Base-by-base conservation (phyloP, 441 rosid genomes). In the Flueggea neowawraea region DNA sequence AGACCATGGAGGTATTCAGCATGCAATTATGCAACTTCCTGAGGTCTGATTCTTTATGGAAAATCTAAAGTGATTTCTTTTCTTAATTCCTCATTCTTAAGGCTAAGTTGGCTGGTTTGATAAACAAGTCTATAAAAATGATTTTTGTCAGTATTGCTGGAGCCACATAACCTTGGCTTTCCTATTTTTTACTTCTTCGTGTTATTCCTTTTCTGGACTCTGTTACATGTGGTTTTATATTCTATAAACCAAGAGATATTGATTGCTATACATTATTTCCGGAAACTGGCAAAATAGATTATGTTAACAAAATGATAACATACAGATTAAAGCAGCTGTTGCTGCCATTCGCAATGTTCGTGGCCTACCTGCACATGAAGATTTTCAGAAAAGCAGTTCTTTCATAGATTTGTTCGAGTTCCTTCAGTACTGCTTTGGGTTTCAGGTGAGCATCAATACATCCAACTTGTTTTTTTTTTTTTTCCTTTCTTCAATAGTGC, bases 321-420 rank as follows among this genome's bases (percentile, higher is more conserved):
- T 71, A 68, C 91, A 95, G 97, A 88, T 95, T 70, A 82, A 89
- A 77, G 92, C 86, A 65, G 92, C 96, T 65, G 78, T 86, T 69
- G 85, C 81, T 33, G 89, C 88, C 66, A 82, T 89, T 63, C 83
- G 80, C 54, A 84, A 84, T 73, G 76, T 79, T 59, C 82, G 83
- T 36, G 92, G 85, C 54, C 69, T 91, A 77, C 94, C 88, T 77
- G 70, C 80, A 41, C 68, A 78, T 32, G 68, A 82, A 54, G 90
- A 82, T 43, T 86, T 82, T 62, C 75, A 74, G 70, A 84, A 75
- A 76, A 55, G 67, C 52, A 83, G 73, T 44, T 75, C 79, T 69
- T 82, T 80, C 64, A 32, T 77, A 63, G 99, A 95, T 82, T 77
- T 86, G 71, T 83, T 95, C 77, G 95, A 89, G 16, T 85, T 87